Conservation (phyloP, 805 yeast genomes). For the Kazachstania viticola region DNA sequence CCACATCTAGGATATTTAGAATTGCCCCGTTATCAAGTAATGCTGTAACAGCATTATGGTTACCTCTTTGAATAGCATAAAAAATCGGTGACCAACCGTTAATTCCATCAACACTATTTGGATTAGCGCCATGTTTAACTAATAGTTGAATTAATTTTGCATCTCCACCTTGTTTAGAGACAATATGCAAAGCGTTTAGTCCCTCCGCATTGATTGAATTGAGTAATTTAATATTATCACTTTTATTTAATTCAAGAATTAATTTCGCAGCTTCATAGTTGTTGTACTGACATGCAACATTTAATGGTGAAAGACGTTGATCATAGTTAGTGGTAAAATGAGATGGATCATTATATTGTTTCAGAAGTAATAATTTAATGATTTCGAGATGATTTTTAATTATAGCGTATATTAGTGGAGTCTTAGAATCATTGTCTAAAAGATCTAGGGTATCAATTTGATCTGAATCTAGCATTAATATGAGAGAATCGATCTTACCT, state of each 20-base stretch:
- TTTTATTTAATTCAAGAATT: slow-evolving; percentile 31
- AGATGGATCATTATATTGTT: too few species aligned
- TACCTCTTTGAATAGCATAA: slow-evolving; percentile 83
- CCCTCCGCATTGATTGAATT: slow-evolving; percentile 68
- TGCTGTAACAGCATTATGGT: slow-evolving; percentile 53
- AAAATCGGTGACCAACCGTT: slow-evolving; percentile 92
- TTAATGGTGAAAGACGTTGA: slow-evolving; percentile 64
- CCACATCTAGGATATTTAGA: slow-evolving; percentile 58
- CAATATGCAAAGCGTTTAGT: slow-evolving; percentile 75
- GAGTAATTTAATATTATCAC: slow-evolving; percentile 2
- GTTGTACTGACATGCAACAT: slow-evolving; percentile 82
- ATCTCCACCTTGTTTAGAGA: slow-evolving; percentile 70
- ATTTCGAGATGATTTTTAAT: slow-evolving; percentile 50
- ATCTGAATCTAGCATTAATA: slow-evolving; percentile 26
- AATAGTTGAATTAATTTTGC: slow-evolving; percentile 55
- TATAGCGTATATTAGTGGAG: slow-evolving; percentile 75
- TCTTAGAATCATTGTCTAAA: slow-evolving; percentile 63
- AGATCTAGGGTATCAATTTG: slow-evolving; percentile 27
- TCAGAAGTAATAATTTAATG: slow-evolving; percentile 32
- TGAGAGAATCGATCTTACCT: slow-evolving; percentile 36
- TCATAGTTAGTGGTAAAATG: too few species aligned
- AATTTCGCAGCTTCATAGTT: slow-evolving; percentile 57
- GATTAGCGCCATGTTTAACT: slow-evolving; percentile 59
- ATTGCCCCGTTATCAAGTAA: slow-evolving; percentile 67
- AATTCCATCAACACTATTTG: slow-evolving; percentile 70